phyloP scores from a whole-genome alignment of 441 rosid species.

The Adansonia rubrostipa region DNA sequence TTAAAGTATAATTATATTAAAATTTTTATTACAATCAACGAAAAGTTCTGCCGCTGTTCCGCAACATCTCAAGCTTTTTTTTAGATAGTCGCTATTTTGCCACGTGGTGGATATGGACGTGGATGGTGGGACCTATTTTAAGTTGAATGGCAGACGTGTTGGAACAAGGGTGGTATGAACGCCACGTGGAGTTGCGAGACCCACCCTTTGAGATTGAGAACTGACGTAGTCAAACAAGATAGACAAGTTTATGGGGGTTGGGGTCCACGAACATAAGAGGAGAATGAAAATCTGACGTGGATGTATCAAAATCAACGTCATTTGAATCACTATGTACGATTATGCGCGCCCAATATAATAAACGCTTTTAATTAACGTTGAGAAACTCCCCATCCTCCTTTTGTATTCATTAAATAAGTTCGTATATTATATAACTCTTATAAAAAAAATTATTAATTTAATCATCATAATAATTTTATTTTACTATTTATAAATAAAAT shows the following conservation, averaged over 20 bases:
- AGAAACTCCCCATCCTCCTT: background rate
- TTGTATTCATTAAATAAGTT: background rate
- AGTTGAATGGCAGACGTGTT: constrained; percentile 35
- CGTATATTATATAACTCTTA: no score
- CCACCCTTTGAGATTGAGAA: background rate
- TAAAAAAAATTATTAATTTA: no score
- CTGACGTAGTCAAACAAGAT: constrained; percentile 37
- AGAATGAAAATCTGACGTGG: constrained; percentile 34
- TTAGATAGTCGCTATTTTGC: background rate
- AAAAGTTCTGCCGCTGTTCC: no score
- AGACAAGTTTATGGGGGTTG: background rate
- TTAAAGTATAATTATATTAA: no score
- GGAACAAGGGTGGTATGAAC: background rate
- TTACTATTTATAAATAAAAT: no score
- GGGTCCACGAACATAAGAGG: constrained; percentile 24
- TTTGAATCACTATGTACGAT: background rate
- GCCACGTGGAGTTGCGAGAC: constrained; percentile 41
- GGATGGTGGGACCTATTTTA: constrained; percentile 15
- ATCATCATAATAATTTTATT: no score
- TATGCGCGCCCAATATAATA: background rate
- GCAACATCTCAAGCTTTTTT: background rate
- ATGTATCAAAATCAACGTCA: constrained; percentile 24
- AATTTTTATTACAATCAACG: no score
- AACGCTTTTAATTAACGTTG: background rate
- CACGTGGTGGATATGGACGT: constrained; percentile 28